A percentile compares a stretch with the other conserved stretches of the same genome.
Evolutionary conservation across 1,139 yeast species (phyloP).

Genomic region (Yarrowia galli): DNA sequence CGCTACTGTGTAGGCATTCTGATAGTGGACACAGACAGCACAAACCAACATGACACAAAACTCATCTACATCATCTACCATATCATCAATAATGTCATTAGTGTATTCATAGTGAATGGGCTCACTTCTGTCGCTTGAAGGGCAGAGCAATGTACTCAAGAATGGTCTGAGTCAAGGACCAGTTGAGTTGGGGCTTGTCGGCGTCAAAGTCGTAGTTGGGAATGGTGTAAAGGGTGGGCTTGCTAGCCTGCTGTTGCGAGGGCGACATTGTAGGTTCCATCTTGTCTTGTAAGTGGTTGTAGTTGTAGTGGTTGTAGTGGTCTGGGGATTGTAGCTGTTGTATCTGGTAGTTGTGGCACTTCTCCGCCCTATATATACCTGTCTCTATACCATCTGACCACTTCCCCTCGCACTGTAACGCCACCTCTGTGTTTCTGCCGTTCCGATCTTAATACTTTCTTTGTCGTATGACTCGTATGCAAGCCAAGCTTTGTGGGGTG

Average conservation of each 20-base stretch:
- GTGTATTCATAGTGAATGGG: too few species aligned
- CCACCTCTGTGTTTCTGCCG: constrained; percentile 13
- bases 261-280: constrained; percentile 8
- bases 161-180: constrained; percentile 29
- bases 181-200: constrained; percentile 12
- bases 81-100: too few species aligned
- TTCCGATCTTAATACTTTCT: neutral
- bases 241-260: neutral
- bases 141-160: constrained; percentile 17
- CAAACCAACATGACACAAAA: too few species aligned
- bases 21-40: too few species aligned
- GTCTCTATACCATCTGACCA: neutral
- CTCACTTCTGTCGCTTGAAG: neutral
- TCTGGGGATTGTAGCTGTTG: too few species aligned
- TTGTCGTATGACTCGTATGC: constrained; percentile 28
- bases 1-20: too few species aligned
- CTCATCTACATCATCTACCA: too few species aligned
- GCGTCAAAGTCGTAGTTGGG: constrained; percentile 34
- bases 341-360: too few species aligned
- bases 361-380: neutral
- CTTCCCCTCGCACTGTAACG: constrained; percentile 8
- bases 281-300: neutral
- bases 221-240: constrained; percentile 20
- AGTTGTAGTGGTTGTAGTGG: neutral
- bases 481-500: constrained; percentile 23